phyloP scores from a whole-genome alignment of 108 stramenopile genomes.

The Pelagomonas calceolata region DNA sequence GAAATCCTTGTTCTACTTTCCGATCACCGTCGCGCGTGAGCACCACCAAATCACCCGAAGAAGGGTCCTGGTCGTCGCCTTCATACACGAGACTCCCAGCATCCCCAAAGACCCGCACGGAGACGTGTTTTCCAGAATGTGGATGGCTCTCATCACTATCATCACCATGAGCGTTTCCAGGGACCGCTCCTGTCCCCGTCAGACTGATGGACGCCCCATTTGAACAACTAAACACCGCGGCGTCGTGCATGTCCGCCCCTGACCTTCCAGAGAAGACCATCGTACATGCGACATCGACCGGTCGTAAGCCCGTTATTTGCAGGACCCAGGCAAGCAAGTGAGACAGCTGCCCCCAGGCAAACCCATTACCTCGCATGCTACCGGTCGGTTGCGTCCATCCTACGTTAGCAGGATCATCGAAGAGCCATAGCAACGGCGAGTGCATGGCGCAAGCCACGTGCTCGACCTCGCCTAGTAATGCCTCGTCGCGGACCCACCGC shows the following conservation, averaged over 20 bases:
- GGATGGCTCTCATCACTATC: too few species aligned
- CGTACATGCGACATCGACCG: neutral
- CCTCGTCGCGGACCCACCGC: slow-evolving; percentile 26
- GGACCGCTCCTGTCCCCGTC: neutral
- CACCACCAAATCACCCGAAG: neutral
- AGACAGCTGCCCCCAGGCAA: slow-evolving; percentile 55
- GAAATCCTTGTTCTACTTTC: neutral
- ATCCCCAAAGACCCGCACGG: neutral
- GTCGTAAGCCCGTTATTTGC: slow-evolving; percentile 24
- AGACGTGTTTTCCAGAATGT: neutral
- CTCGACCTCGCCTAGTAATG: slow-evolving; percentile 33
- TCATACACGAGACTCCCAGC: neutral
- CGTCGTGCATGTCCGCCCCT: neutral
- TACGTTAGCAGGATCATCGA: slow-evolving; percentile 28
- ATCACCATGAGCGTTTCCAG: neutral
- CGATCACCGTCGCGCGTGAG: neutral
- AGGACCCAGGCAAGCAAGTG: slow-evolving; percentile 57
- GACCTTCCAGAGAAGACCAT: neutral
- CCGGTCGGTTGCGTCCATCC: slow-evolving; percentile 40
- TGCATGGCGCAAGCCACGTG: slow-evolving; percentile 41
- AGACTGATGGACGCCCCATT: neutral
- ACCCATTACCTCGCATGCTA: slow-evolving; percentile 60
- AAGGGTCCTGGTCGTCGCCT: neutral
- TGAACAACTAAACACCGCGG: neutral
- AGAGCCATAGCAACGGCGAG: slow-evolving; percentile 48